Evolutionary conservation across 805 yeast species (phyloP), one percentile per base, ranked within the genome.

Genomic region (Myxozyma monticola): DNA sequence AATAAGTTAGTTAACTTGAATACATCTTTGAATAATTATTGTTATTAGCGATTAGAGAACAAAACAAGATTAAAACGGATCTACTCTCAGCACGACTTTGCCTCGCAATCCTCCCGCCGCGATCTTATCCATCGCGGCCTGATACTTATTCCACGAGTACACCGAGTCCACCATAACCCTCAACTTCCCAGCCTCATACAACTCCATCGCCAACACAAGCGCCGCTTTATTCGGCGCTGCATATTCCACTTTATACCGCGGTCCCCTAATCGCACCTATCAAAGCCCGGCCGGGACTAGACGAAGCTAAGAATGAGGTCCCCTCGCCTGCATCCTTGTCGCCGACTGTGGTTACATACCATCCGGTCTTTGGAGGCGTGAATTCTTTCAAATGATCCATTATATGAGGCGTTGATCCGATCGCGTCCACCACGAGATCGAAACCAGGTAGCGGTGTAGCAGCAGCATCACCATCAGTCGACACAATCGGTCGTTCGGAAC

Each of bases 351-450:
- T 73, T 9, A 74, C 66, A 60, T 75, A 85, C 28, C 71, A 69
- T 5, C 81, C 74, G 10, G 79, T 76, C 41, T 74, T 72, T 22
- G 65, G 54, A 42, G 69, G 70, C 10, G 56, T 49, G 31, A 77
- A 73, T 57, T 78, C 76, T 54, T 85, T 67, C 18, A 73, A 69
- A 34, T 69, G 58, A 4, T 68, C 60, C 46, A 78, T 64, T 46
- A 80, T 71, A 18, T 82, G 73, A 17, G 75, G 78, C 22, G 64
- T 63, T 47, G 77, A 78, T 33, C 95, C 90, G 44, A 78, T 79
- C 46, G 83, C 74, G 68, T 87, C 95, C 25, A 81, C 62, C 37
- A 85, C 78, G 9, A 77, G 62, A 61, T 84, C 88, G 60, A 81
- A 85, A 54, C 75, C 70, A 14, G 41, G 14, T 9, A 37, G 17